Base-by-base conservation (phyloP, 345 rosid genomes). In the Camelina hispida region DNA sequence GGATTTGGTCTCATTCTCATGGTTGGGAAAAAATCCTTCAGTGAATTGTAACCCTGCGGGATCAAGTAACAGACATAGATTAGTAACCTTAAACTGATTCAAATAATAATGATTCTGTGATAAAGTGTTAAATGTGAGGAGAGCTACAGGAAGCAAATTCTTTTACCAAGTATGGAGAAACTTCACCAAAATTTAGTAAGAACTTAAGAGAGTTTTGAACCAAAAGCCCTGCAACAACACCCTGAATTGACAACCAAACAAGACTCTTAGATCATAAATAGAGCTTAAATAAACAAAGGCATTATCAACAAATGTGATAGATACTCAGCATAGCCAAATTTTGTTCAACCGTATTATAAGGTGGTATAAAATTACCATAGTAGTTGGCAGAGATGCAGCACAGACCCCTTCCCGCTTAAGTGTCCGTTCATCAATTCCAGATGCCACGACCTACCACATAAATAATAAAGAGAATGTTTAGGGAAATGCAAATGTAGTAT, bases 1-100 rank as follows among this genome's bases (percentile, higher is more conserved):
- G 97, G 96, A 77, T 92, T 92, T 65, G 97, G 97, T 84, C 84
- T 92, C 97, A 90, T 89, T 82, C 87, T 86, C 97, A 95, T 89
- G 66, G 97, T 87, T 73, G 97, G 99, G 81, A 95, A 95, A 80
- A 47, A 95, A 80, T 92, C 97, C 78, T 92, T 95, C 16, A 95
- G 95, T 67, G 99, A 90, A 81, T 87, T 95, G 75, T 92, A 95
- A 47, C 97, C 99, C 99, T 90, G 82, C 85, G 81, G 37, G 62
- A 70, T 47, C 75, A 82, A 66, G 64, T 46, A 71, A 61, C 34
- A 73, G n/a, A 18, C 20, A 62, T 40, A 5, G 54, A 46, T 17
- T 9, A 48, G 48, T 38, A 16, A 7, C 52, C 20, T 1, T 51
- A 9, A 34, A 9, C 9, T 51, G 50, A 51, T 42, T 58, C 40